These are phyloP conservation scores for Fusarium caatingaense DNA, from an alignment of 2,329 filamentous ascomycete species.

Conservation along the genomic window DNA sequence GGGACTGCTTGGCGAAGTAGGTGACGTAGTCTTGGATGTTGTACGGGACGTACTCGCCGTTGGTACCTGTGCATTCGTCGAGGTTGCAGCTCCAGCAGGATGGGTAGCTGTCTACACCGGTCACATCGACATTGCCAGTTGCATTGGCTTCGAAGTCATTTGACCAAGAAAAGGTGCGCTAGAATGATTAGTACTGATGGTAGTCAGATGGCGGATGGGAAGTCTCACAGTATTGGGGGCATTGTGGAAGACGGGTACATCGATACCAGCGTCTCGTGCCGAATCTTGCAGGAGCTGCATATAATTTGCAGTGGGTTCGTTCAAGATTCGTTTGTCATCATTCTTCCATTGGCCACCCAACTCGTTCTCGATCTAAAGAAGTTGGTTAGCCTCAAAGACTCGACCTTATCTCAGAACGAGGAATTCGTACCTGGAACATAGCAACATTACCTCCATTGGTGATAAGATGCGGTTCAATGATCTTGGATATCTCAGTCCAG, in stretches of 20 bases:
- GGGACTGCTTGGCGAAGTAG: constrained; percentile 45
- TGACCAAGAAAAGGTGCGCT: constrained; percentile 63
- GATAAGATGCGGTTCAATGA: constrained; percentile 64
- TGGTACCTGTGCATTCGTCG: constrained; percentile 68
- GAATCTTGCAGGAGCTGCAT: constrained; percentile 67
- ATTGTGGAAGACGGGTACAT: constrained; percentile 68
- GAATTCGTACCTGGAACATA: constrained; percentile 54
- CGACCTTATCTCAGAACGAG: rapidly evolving
- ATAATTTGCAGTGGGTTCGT: constrained; percentile 62
- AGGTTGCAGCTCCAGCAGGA: constrained; percentile 73
- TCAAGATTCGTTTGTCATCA: constrained; percentile 57
- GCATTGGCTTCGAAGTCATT: constrained; percentile 65
- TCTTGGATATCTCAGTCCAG: constrained; percentile 60
- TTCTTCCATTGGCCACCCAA: constrained; percentile 58
- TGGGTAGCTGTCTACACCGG: constrained; percentile 64
- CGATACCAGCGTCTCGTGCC: constrained; percentile 67
- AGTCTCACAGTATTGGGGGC: constrained; percentile 66
- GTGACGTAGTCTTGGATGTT: constrained; percentile 46
- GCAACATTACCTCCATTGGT: constrained; percentile 68
- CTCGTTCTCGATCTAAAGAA: constrained; percentile 64
- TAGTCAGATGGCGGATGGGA: rapidly evolving
- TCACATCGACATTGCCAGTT: constrained; percentile 66
- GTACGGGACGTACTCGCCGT: constrained; percentile 69
- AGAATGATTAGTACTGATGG: background rate
- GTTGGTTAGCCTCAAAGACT: background rate